Evolutionary conservation across 352 stramenopile genomes (phyloP).

Genomic region (Pythium sukuiense): DNA sequence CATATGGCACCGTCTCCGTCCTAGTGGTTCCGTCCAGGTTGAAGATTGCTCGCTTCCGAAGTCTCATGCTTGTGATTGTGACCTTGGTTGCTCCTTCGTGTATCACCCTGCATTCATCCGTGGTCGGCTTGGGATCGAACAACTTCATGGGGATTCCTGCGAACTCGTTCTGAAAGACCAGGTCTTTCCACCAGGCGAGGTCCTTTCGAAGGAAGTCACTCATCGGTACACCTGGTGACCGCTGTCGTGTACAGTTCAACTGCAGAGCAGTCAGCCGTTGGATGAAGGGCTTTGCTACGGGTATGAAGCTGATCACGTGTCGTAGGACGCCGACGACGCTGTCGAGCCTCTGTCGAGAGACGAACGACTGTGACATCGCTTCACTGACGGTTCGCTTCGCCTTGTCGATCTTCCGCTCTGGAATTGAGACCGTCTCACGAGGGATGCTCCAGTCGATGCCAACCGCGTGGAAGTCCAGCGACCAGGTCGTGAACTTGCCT

Average conservation of each 20-base stretch:
- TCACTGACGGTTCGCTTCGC: not conserved
- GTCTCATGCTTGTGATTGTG: constrained; percentile 5
- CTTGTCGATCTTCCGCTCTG: constrained; percentile 11
- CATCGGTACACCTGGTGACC: not conserved
- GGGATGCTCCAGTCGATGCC: constrained; percentile 10
- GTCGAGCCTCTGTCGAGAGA: constrained; percentile 4
- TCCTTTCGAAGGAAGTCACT: constrained; percentile 9
- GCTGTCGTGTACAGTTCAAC: not conserved
- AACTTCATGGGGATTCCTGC: constrained; percentile 1
- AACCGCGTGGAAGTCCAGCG: constrained; percentile 5
- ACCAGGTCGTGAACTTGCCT: constrained; percentile 14
- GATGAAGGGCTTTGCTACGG: constrained; percentile 11
- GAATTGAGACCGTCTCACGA: not conserved
- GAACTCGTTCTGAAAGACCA: constrained; percentile 12
- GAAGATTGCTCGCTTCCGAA: not conserved
- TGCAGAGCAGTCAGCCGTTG: constrained; percentile 5
- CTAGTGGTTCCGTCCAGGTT: not conserved
- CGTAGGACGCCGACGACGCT: constrained; percentile 3
- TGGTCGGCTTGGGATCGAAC: not conserved
- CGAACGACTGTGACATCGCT: not conserved
- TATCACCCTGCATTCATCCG: not conserved
- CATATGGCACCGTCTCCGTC: not conserved
- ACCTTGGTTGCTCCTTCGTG: not conserved
- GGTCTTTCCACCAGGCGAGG: constrained; percentile 6
- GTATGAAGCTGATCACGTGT: constrained; percentile 14